Conservation (phyloP, 768 basidiomycete genomes). For the Xerocomus brunneocitrinus region DNA sequence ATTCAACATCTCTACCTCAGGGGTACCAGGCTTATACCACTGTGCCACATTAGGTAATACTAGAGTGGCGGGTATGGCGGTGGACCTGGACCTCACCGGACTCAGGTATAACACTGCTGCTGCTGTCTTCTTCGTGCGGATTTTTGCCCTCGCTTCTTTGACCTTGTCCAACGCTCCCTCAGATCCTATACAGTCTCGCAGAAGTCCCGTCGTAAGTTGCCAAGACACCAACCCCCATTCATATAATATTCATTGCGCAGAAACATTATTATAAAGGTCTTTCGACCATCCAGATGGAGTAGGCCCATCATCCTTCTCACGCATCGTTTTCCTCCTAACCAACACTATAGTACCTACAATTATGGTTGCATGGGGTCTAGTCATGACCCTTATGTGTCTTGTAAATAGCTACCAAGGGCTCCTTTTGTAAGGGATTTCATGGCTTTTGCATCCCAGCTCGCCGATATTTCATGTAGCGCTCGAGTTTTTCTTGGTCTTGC, state of each 20-base stretch:
- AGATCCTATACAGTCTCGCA: not conserved
- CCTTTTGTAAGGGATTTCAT: not conserved
- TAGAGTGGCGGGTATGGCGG: not conserved
- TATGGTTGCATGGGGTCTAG: not conserved
- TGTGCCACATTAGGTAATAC: not conserved
- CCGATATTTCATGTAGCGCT: not conserved
- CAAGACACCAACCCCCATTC: too few species aligned
- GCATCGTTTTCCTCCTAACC: not conserved
- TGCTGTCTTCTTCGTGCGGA: not conserved
- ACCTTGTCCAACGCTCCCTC: not conserved
- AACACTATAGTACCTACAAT: not conserved
- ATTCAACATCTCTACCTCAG: not conserved
- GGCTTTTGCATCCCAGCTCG: not conserved
- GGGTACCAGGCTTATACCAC: not conserved
- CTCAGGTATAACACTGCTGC: slow-evolving; percentile 1
- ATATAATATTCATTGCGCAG: not conserved
- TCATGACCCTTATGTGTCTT: slow-evolving; percentile 2
- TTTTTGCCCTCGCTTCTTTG: not conserved
- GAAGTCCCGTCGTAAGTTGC: slow-evolving; percentile 1
- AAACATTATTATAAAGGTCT: not conserved
- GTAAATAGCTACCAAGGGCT: not conserved
- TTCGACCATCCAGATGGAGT: slow-evolving; percentile 5
- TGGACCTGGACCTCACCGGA: not conserved
- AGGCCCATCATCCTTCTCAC: not conserved
- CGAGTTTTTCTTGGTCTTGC: not conserved